These are phyloP conservation scores for Hypoxylon cercidicola DNA, from an alignment of 495 filamentous ascomycete species.

Conservation along the genomic window DNA sequence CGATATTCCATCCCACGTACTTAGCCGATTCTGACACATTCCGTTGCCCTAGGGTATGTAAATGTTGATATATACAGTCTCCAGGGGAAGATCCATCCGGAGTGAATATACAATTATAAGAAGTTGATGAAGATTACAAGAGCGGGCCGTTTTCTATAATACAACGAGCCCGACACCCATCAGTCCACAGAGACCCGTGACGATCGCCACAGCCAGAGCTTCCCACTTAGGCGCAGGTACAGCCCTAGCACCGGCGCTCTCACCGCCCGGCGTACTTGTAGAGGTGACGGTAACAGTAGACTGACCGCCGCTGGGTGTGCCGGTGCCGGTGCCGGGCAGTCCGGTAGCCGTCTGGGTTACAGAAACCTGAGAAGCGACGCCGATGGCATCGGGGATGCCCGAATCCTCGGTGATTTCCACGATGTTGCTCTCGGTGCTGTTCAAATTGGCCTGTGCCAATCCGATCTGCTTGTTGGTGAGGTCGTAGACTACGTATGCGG, in stretches of 20 bases:
- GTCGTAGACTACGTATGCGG: constrained; percentile 94
- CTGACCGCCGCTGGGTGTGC: not conserved
- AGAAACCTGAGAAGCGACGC: constrained; percentile 46
- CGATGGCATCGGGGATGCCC: constrained; percentile 53
- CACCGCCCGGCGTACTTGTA: constrained; percentile 12
- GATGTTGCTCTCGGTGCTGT: constrained; percentile 66
- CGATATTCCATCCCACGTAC: not conserved
- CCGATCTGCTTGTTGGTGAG: constrained; percentile 84
- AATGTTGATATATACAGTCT: not conserved
- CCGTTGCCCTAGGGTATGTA: constrained; percentile 1
- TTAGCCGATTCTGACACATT: not conserved
- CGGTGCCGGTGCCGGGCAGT: constrained; percentile 14
- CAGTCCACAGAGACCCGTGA: constrained; percentile 39
- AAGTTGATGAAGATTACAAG: not conserved
- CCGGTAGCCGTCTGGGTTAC: constrained; percentile 30
- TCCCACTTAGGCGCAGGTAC: constrained; percentile 34
- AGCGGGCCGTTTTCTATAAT: constrained; percentile 22
- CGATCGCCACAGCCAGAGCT: constrained; percentile 30
- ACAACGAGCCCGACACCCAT: constrained; percentile 42
- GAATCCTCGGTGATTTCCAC: constrained; percentile 54
- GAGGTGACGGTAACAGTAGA: constrained; percentile 17
- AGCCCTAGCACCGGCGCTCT: constrained; percentile 26
- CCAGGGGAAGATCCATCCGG: not conserved
- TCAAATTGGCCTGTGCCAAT: constrained; percentile 86
- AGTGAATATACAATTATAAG: not conserved